Percentiles rank a stretch among this genome's conserved stretches.
Evolutionary conservation across 805 yeast genomes (phyloP).

Genomic region (Zygotorulaspora sp.): DNA sequence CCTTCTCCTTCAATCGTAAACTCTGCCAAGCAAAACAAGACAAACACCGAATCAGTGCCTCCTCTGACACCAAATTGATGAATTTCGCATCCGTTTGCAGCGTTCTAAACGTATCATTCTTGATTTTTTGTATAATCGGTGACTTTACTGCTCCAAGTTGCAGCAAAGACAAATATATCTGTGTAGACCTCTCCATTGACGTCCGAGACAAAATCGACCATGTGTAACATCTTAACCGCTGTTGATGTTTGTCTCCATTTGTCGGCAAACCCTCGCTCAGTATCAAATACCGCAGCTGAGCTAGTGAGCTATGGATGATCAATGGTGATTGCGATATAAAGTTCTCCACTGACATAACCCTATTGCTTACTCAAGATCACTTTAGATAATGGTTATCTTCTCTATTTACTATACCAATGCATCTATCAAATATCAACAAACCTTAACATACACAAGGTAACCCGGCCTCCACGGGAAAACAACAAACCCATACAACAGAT

Average conservation of each 20-base stretch:
- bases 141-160: conserved; percentile 54
- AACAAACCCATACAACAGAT: no score
- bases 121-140: conserved; percentile 55
- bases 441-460: no score
- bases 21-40: conserved; percentile 62
- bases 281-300: conserved; percentile 18
- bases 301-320: conserved; percentile 17
- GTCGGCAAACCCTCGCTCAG: conserved; percentile 26
- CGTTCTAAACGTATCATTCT: conserved; percentile 83
- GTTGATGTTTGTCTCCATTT: conserved; percentile 16
- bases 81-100: conserved; percentile 68
- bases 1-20: conserved; percentile 16
- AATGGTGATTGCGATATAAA: conserved; percentile 18
- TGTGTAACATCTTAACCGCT: conserved; percentile 51
- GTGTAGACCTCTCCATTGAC: conserved; percentile 50
- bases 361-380: no score
- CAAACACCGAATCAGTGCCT: conserved; percentile 59
- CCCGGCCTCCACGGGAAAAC: no score
- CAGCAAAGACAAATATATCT: conserved; percentile 50
- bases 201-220: conserved; percentile 76
- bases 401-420: no score
- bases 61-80: conserved; percentile 63
- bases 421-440: no score
- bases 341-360: conserved; percentile 15
- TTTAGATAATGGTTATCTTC: no score